Conservation (phyloP, 2,329 filamentous ascomycete species). For the Penicillium sp. region DNA sequence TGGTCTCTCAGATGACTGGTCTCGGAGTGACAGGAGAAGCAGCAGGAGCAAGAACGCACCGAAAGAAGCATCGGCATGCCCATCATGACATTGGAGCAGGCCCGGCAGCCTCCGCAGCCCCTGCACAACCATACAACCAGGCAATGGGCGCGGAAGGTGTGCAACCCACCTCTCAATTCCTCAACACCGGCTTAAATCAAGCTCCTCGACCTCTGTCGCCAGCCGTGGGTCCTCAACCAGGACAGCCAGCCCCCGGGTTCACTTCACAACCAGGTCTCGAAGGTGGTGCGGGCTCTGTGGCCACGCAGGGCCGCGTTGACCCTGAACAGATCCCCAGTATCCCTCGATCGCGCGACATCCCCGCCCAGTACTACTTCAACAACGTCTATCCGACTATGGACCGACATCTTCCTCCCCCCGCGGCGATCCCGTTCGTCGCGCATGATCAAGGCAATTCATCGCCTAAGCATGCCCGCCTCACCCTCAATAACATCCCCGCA, state of each 20-base stretch:
- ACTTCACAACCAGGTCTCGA: conserved; percentile 35
- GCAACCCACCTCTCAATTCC: conserved; percentile 57
- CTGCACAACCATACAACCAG: conserved; percentile 70
- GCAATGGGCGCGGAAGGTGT: conserved; percentile 62
- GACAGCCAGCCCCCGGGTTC: conserved; percentile 22
- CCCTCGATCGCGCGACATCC: conserved; percentile 76
- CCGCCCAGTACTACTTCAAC: conserved; percentile 79
- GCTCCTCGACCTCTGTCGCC: conserved; percentile 31
- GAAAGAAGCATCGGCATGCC: conserved; percentile 95
- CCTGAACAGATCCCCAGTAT: conserved; percentile 92
- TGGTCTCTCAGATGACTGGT: conserved; percentile 71
- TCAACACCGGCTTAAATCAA: conserved; percentile 56
- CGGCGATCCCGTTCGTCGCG: conserved; percentile 85
- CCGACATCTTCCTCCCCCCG: conserved; percentile 85
- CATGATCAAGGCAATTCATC: conserved; percentile 96
- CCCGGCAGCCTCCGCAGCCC: conserved; percentile 36
- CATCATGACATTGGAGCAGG: conserved; percentile 76
- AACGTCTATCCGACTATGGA: conserved; percentile 96
- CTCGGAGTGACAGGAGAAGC: conserved; percentile 63
- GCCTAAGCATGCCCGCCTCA: conserved; percentile 88
- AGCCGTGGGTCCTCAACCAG: conserved; percentile 17
- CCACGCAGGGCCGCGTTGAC: conserved; percentile 75
- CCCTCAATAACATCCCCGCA: conserved; percentile 88
- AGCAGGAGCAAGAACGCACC: conserved; percentile 48
- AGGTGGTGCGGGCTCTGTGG: conserved; percentile 55